Evolutionary conservation across 2,329 filamentous ascomycete genomes (phyloP).

Genomic region (Ceratocystis cubensis): DNA sequence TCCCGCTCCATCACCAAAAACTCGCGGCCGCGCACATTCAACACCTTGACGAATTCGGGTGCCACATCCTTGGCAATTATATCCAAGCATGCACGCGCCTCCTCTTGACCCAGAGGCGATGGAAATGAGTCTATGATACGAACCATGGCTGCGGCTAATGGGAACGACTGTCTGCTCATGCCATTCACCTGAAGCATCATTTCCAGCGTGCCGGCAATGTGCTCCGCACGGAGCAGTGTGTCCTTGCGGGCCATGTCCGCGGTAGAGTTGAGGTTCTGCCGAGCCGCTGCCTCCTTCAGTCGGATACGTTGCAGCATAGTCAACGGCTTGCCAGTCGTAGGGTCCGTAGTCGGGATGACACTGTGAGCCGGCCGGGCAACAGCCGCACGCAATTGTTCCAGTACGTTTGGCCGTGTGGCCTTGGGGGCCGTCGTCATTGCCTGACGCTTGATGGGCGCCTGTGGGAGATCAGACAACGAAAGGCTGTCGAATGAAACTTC

Average conservation of each 20-base stretch:
- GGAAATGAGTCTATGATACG: slow-evolving; percentile 57
- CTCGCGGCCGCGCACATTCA: slow-evolving; percentile 41
- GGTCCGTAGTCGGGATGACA: slow-evolving; percentile 28
- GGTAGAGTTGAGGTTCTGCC: slow-evolving; percentile 43
- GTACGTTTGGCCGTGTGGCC: slow-evolving; percentile 40
- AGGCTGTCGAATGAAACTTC: slow-evolving; percentile 39
- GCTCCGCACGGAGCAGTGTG: slow-evolving; percentile 54
- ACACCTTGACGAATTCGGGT: slow-evolving; percentile 43
- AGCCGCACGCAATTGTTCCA: slow-evolving; percentile 21
- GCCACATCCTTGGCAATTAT: slow-evolving; percentile 43
- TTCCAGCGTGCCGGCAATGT: slow-evolving; percentile 54
- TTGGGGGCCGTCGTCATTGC: slow-evolving; percentile 20
- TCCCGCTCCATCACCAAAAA: slow-evolving; percentile 44
- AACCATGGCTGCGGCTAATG: slow-evolving; percentile 48
- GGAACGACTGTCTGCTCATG: slow-evolving; percentile 50
- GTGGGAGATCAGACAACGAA: slow-evolving; percentile 40
- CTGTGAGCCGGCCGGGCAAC: slow-evolving; percentile 26
- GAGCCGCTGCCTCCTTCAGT: slow-evolving; percentile 51
- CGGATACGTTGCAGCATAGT: slow-evolving; percentile 65
- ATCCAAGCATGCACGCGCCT: slow-evolving; percentile 38
- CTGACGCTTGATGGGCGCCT: slow-evolving; percentile 29
- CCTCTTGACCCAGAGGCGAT: slow-evolving; percentile 41
- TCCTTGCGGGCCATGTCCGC: slow-evolving; percentile 48
- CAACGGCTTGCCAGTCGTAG: slow-evolving; percentile 42
- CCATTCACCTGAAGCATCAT: slow-evolving; percentile 41